phyloP scores from a whole-genome alignment of 1,284 basidiomycete genomes.

The Puccinia polysora region DNA sequence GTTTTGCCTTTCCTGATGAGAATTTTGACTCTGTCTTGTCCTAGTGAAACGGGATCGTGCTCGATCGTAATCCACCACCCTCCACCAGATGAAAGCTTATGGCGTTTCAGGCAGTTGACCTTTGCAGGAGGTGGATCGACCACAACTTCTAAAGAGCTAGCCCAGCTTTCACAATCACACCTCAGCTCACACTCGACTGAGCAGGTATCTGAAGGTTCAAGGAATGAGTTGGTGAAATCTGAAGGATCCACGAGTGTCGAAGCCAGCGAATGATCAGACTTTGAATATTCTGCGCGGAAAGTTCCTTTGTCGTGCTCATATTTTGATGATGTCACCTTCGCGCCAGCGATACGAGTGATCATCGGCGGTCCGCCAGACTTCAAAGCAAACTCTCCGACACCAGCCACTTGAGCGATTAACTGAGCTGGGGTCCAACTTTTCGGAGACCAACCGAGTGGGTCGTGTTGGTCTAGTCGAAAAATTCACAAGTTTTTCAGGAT shows the following conservation, averaged over 20 bases:
- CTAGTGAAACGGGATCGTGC: conserved; percentile 72
- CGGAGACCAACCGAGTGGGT: conserved; percentile 94
- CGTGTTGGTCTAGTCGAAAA: conserved; percentile 70
- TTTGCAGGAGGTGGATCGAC: conserved; percentile 87
- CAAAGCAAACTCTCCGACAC: conserved; percentile 88
- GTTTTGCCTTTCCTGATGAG: conserved; percentile 63
- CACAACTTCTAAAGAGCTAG: conserved; percentile 76
- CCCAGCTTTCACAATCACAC: conserved; percentile 91
- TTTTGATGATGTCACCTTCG: conserved; percentile 65
- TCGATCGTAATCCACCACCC: conserved; percentile 94
- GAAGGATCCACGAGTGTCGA: conserved; percentile 45
- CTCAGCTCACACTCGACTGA: conserved; percentile 86
- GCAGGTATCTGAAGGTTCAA: conserved; percentile 51
- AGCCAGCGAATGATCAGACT: conserved; percentile 47
- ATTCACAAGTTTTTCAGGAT: not conserved
- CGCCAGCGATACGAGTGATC: conserved; percentile 73
- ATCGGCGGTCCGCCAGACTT: conserved; percentile 90
- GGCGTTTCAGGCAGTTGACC: conserved; percentile 77
- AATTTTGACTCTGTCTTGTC: conserved; percentile 68
- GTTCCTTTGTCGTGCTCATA: conserved; percentile 83
- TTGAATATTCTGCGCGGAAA: conserved; percentile 74
- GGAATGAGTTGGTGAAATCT: conserved; percentile 28
- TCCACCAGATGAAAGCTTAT: conserved; percentile 83
- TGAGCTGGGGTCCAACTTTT: conserved; percentile 86
- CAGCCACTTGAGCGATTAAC: conserved; percentile 70